Conservation (phyloP, 345 rosid genomes). For the Pseudoturritis turrita region DNA sequence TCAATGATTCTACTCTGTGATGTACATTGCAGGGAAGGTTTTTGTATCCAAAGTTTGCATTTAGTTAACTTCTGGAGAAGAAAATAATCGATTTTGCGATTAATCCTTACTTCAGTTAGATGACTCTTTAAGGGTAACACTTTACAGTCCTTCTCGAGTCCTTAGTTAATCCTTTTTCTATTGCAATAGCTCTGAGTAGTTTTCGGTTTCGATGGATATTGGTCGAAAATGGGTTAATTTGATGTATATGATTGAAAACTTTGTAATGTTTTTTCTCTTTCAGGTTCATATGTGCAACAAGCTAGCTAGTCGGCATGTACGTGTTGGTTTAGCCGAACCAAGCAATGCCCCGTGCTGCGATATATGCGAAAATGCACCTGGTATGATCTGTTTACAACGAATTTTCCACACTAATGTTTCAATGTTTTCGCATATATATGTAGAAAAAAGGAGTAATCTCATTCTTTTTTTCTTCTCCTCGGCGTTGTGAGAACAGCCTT, state of each 20-base stretch:
- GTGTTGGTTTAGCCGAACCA: constrained; percentile 74
- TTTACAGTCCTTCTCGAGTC: constrained; percentile 27
- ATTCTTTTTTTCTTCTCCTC: constrained; percentile 13
- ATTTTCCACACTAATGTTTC: neutral
- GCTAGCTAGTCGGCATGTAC: constrained; percentile 76
- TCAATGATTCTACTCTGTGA: constrained; percentile 16
- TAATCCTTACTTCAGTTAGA: constrained; percentile 28
- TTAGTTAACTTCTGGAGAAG: constrained; percentile 15
- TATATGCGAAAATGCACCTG: constrained; percentile 84
- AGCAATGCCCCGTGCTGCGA: constrained; percentile 76
- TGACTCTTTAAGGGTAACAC: constrained; percentile 24
- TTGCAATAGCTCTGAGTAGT: neutral
- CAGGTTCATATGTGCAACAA: constrained; percentile 87
- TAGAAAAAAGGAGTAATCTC: neutral
- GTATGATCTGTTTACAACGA: constrained; percentile 29
- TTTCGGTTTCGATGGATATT: neutral
- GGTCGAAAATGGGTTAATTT: neutral
- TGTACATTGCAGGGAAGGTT: constrained; percentile 27
- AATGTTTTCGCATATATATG: neutral
- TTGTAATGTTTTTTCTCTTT: neutral
- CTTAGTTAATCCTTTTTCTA: neutral
- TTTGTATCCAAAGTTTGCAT: constrained; percentile 24
- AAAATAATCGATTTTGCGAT: neutral
- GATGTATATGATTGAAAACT: neutral
- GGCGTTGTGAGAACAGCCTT: constrained; percentile 44